Evolutionary conservation across 768 basidiomycete genomes (phyloP), one percentile per base, ranked within the genome.

Genomic region (Thelephora ganbajun): DNA sequence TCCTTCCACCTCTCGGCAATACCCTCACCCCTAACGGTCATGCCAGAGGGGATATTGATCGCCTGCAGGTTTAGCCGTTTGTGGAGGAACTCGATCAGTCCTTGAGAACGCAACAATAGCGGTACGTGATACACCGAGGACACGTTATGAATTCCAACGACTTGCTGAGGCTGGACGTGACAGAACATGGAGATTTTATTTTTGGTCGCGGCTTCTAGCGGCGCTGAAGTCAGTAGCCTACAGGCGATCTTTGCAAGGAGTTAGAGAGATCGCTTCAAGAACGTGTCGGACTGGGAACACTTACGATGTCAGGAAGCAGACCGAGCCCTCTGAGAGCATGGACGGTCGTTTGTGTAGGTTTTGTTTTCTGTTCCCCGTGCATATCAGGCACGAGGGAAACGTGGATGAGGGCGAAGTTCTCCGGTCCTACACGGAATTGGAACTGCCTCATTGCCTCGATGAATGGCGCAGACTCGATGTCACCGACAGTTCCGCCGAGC

Each of bases 361-460:
- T 99, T 6, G 94, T 99, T 67, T 99, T 99, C 60, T 97, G 94
- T 63, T 99, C 94, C 48, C 94, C 94, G 47, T 96, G 91, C 73
- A 99, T 89, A 58, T 96, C 90, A 14, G 94, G 94, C n/a, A 99
- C 91, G 26, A 99, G 80, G 5, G 90, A 93, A 43, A 99, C 94
- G 55, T 97, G 93, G 50, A 98, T 82, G 47, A 98, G 78, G 0
- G 94, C 93, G 61, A 97, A 97, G 66, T 98, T 97, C 50, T 91
- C 88, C 60, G 85, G 77, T 14, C 94, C 93, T 18, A 98, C 93
- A 48, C 94, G 83, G 71, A 97, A 97, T 61, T 99, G 94, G 73
- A 99, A 99, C 63, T 99, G 94, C n/a, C 94, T 81, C 85, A 99
- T 92, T 0, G 94, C 94, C 63, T 99, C 94, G 42, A 99, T 73